A percentile compares a stretch with the other conserved stretches of the same genome.
Conservation (phyloP, 495 filamentous ascomycete species). For the Penicillium antarcticum region DNA sequence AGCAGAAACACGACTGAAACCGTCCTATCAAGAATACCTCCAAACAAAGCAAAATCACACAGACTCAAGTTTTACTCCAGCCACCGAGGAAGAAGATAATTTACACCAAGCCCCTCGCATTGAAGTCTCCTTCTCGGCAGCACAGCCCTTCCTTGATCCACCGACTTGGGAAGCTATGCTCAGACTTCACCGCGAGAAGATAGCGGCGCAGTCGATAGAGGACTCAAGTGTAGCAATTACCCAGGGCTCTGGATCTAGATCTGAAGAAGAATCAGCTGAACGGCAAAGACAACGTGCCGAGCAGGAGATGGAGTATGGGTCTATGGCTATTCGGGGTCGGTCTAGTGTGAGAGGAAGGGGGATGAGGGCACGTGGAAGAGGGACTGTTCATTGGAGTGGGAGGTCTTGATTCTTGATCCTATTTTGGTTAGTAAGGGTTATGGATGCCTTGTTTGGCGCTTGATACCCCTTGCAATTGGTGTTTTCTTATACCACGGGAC, state of each 20-base stretch:
- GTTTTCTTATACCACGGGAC: too few species aligned
- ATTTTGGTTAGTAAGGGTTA: not conserved
- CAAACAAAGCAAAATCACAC: not conserved
- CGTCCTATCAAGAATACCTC: not conserved
- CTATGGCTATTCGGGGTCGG: conserved; percentile 30
- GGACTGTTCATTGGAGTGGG: conserved; percentile 15
- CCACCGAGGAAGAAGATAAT: not conserved
- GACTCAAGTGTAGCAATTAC: not conserved
- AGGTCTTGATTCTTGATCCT: not conserved
- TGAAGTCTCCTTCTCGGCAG: conserved; percentile 14
- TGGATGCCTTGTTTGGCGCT: too few species aligned
- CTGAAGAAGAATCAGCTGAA: conserved; percentile 15
- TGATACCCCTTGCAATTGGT: too few species aligned
- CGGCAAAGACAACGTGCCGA: conserved; percentile 14
- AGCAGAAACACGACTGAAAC: conserved; percentile 19
- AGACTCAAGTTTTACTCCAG: not conserved
- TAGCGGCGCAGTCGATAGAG: conserved; percentile 1
- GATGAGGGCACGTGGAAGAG: conserved; percentile 7
- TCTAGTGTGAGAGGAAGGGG: conserved; percentile 22
- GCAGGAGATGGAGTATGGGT: conserved; percentile 29
- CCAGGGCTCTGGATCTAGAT: not conserved
- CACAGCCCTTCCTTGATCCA: conserved; percentile 27
- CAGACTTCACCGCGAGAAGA: conserved; percentile 4
- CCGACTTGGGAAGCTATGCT: conserved; percentile 21
- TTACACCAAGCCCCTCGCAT: not conserved